phyloP scores from a whole-genome alignment of 805 yeast species.

The Groenewaldozyma salmanticensis region DNA sequence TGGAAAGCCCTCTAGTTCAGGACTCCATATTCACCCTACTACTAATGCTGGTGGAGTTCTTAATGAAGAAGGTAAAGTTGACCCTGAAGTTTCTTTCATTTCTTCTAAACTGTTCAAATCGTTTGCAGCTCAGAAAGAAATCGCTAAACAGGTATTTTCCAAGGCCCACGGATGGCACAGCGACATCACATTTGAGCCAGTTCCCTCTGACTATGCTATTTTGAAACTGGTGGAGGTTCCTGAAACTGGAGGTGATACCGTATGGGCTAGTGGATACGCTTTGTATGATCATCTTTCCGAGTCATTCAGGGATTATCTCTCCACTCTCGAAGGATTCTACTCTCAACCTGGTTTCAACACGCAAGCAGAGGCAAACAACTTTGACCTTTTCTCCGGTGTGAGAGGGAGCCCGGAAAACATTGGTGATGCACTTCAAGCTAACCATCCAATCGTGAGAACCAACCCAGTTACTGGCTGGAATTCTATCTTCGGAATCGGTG shows the following conservation, averaged over 20 bases:
- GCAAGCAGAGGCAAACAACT: slow-evolving; percentile 7
- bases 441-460: slow-evolving; percentile 53
- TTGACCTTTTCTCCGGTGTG: slow-evolving; percentile 15
- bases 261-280: slow-evolving; percentile 44
- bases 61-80: slow-evolving; percentile 17
- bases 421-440: slow-evolving; percentile 19
- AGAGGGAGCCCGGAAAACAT: slow-evolving; percentile 24
- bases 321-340: slow-evolving; percentile 25
- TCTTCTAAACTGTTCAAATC: slow-evolving; percentile 16
- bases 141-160: neutral
- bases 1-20: slow-evolving; percentile 23
- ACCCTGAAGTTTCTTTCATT: slow-evolving; percentile 23
- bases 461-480: slow-evolving; percentile 63
- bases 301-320: slow-evolving; percentile 37
- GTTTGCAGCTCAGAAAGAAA: neutral
- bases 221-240: slow-evolving; percentile 55
- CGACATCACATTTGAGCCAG: slow-evolving; percentile 67
- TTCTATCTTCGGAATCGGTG: slow-evolving; percentile 43
- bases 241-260: slow-evolving; percentile 45
- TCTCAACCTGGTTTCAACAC: slow-evolving; percentile 16
- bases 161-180: slow-evolving; percentile 49
- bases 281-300: slow-evolving; percentile 46
- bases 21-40: slow-evolving; percentile 26
- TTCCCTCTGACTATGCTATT: slow-evolving; percentile 65
- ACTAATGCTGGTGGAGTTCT: slow-evolving; percentile 24